Percentiles rank a stretch among this genome's conserved stretches.
These are phyloP conservation scores for Nicotiana tabacum DNA, from an alignment of 257 asterid species.

Conservation along the genomic window DNA sequence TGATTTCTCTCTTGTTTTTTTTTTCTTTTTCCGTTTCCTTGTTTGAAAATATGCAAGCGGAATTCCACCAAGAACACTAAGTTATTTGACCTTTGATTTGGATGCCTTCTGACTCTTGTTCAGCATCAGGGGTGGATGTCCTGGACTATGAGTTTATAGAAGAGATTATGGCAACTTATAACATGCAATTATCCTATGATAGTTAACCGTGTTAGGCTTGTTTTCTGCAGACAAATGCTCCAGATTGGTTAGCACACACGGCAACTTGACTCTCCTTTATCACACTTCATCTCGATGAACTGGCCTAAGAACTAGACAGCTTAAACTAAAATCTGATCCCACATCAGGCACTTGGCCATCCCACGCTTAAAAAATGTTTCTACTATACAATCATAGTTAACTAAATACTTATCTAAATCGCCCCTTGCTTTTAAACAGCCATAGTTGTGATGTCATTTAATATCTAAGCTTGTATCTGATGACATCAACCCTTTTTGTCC, in stretches of 20 bases:
- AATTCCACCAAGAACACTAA: neutral
- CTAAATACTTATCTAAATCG: neutral
- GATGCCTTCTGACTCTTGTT: neutral
- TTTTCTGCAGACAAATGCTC: neutral
- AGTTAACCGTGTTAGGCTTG: neutral
- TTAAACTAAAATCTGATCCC: neutral
- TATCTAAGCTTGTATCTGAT: neutral
- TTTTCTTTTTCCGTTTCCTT: neutral
- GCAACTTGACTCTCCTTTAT: neutral
- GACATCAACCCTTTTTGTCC: neutral
- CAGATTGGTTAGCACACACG: neutral
- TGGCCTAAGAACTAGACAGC: neutral
- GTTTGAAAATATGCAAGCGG: neutral
- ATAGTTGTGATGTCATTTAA: neutral
- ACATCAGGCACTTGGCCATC: neutral
- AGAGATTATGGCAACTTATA: neutral
- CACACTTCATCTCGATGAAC: neutral
- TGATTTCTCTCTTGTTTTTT: neutral
- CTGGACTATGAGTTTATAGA: neutral
- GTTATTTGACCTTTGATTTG: conserved; percentile 1
- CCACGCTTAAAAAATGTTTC: neutral
- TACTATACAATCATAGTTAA: neutral
- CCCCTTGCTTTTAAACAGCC: neutral
- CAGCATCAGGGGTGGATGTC: neutral
- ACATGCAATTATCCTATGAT: neutral